Base-by-base conservation (phyloP, 345 rosid species). In the Rhodamnia argentea region DNA sequence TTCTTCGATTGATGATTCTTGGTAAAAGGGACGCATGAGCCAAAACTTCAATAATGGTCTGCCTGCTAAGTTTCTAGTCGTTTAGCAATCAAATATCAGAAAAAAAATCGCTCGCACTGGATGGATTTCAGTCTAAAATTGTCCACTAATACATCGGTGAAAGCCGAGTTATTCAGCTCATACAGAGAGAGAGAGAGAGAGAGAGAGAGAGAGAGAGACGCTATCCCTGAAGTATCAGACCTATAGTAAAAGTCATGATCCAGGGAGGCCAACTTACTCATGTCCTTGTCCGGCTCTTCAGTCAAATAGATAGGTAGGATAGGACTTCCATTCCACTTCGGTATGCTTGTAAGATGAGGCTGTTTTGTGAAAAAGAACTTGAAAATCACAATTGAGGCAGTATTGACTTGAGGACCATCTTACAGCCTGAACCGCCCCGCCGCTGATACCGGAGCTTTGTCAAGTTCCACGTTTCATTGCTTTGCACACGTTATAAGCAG, bases 131-230 rank as follows among this genome's bases (percentile, higher is more conserved):
- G 1, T 57, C 13, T 10, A 57, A 23, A 57, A 57, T 24, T 57
- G 27, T 57, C 27, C 27, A 4, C 27, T 24, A 57, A 10, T 57
- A 57, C 27, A 24, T 24, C 60, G 1, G 4, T 24, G 60, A 57
- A 24, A 57, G 60, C 13, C 13, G 2, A 57, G 1, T 57, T 57
- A 24, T 57, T 57, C 27, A 57, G 23, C 27, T 57, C 10, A 24
- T 10, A 1, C 3, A n/a, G n/a, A n/a, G n/a, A n/a, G n/a, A 13
- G 2, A 12, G 2, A 52, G 5, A 12, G 5, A 52, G 2, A 52
- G 8, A 15, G 13, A 54, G 6, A 20, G 9, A 24, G 0, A 26
- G 7, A 26, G 15, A 10, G 10, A 13, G 4, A 13, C 0, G 10
- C 37, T 60, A 60, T 13, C 18, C 74, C 3, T 6, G 20, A 60